Conservation (phyloP, 2,329 filamentous ascomycete genomes). For the Pezicula carpinea region DNA sequence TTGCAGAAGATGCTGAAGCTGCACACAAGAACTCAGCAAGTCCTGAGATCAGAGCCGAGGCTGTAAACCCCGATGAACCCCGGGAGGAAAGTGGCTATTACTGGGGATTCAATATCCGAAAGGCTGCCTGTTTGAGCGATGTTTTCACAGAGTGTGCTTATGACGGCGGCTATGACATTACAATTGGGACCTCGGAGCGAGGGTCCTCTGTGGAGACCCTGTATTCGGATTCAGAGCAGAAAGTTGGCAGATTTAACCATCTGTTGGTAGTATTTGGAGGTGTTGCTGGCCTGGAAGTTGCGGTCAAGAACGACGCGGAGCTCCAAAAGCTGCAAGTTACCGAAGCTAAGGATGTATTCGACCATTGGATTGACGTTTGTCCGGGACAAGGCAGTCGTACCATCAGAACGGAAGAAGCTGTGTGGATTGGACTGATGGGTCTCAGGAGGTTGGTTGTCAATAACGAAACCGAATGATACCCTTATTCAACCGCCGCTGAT, state of each 20-base stretch:
- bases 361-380: slow-evolving; percentile 78
- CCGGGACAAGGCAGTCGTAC: slow-evolving; percentile 77
- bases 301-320: slow-evolving; percentile 57
- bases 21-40: slow-evolving; percentile 23
- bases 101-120: slow-evolving; percentile 76
- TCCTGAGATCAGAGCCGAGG: slow-evolving; percentile 40
- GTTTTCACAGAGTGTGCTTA: slow-evolving; percentile 75
- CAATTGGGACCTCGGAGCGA: slow-evolving; percentile 78
- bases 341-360: slow-evolving; percentile 67
- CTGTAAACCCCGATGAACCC: slow-evolving; percentile 64
- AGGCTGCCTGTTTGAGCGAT: slow-evolving; percentile 59
- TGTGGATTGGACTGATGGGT: slow-evolving; percentile 71
- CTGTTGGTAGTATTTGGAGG: slow-evolving; percentile 77
- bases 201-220: slow-evolving; percentile 39
- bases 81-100: slow-evolving; percentile 76
- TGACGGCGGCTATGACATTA: slow-evolving; percentile 75
- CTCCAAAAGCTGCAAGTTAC: slow-evolving; percentile 52
- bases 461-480: slow-evolving; percentile 14
- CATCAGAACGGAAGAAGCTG: slow-evolving; percentile 78
- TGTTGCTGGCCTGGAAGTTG: slow-evolving; percentile 72
- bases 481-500: neutral
- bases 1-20: slow-evolving; percentile 43
- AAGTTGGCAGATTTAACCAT: slow-evolving; percentile 54
- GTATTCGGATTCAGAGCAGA: slow-evolving; percentile 20
- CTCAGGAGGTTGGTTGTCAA: slow-evolving; percentile 49